Evolutionary conservation across 192 early-diverging fungal species (phyloP).

Genomic region (Rhizoclosmatium globosum): DNA sequence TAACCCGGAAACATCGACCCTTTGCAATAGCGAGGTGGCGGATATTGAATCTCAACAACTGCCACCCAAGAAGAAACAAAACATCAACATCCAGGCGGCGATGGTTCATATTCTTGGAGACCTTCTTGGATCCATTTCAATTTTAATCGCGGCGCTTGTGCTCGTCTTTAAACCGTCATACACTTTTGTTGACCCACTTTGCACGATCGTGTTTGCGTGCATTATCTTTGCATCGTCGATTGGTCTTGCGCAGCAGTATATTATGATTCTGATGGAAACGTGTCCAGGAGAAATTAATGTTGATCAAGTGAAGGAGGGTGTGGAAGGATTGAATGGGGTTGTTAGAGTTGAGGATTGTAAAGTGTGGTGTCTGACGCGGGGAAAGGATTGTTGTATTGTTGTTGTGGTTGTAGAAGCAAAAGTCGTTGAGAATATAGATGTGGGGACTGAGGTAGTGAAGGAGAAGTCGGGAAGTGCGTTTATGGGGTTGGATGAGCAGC

Average conservation of each 20-base stretch:
- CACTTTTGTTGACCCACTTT: conserved; percentile 74
- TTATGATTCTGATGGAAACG: conserved; percentile 76
- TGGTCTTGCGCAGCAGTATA: conserved; percentile 64
- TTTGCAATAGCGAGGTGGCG: not conserved
- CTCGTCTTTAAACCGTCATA: conserved; percentile 58
- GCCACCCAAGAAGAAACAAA: not conserved
- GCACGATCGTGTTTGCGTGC: conserved; percentile 76
- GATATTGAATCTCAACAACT: not conserved
- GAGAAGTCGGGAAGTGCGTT: not conserved
- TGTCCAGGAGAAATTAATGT: not conserved
- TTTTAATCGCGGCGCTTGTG: conserved; percentile 73
- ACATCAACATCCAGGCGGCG: conserved; percentile 69
- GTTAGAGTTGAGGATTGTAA: conserved; percentile 58
- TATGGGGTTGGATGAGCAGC: not conserved
- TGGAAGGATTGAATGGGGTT: conserved; percentile 26
- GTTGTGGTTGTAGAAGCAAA: not conserved
- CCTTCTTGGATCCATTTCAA: conserved; percentile 74
- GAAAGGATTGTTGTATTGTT: conserved; percentile 23
- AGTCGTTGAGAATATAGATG: not conserved
- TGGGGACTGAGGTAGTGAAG: not conserved
- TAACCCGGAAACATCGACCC: not conserved
- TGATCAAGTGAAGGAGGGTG: not conserved
- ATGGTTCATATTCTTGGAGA: conserved; percentile 79
- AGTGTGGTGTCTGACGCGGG: conserved; percentile 60
- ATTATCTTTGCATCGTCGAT: conserved; percentile 73